phyloP scores from a whole-genome alignment of 108 stramenopile species.

The Conticribra weissflogii region DNA sequence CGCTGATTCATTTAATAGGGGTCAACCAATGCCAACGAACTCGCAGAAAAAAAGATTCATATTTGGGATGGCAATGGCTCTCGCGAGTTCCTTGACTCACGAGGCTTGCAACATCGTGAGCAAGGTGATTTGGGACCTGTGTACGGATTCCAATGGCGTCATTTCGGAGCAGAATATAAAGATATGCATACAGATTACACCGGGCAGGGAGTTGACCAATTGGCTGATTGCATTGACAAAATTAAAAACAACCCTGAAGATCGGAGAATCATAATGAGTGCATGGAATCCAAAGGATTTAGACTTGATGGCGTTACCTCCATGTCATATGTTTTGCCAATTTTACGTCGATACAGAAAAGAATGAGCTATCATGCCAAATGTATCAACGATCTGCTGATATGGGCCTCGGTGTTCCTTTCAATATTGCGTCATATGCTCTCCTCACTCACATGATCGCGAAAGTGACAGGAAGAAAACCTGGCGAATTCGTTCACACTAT shows the following conservation, averaged over 20 bases:
- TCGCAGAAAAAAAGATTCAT: slow-evolving; percentile 94
- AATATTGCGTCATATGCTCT: slow-evolving; percentile 99
- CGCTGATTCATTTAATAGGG: slow-evolving; percentile 65
- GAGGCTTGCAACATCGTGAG: slow-evolving; percentile 94
- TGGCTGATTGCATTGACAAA: slow-evolving; percentile 94
- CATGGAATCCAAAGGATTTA: slow-evolving; percentile 98
- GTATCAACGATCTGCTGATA: slow-evolving; percentile 99
- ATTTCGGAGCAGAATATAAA: slow-evolving; percentile 97
- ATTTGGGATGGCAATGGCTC: slow-evolving; percentile 99
- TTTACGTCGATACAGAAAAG: slow-evolving; percentile 91
- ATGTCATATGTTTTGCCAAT: slow-evolving; percentile 99
- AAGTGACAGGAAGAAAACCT: slow-evolving; percentile 91
- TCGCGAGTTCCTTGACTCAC: slow-evolving; percentile 95
- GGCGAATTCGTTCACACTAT: slow-evolving; percentile 99
- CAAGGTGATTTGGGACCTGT: slow-evolving; percentile 99
- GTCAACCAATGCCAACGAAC: slow-evolving; percentile 94
- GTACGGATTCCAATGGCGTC: slow-evolving; percentile 99
- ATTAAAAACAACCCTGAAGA: slow-evolving; percentile 97
- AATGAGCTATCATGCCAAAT: slow-evolving; percentile 98
- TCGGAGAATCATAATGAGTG: slow-evolving; percentile 94
- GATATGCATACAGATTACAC: slow-evolving; percentile 98
- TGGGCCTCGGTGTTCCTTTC: slow-evolving; percentile 99
- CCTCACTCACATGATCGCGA: slow-evolving; percentile 93
- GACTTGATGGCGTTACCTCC: slow-evolving; percentile 97
- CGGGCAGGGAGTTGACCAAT: slow-evolving; percentile 98